These are phyloP conservation scores for Trametes sp. DNA, from an alignment of 1,284 basidiomycete species.

Conservation along the genomic window DNA sequence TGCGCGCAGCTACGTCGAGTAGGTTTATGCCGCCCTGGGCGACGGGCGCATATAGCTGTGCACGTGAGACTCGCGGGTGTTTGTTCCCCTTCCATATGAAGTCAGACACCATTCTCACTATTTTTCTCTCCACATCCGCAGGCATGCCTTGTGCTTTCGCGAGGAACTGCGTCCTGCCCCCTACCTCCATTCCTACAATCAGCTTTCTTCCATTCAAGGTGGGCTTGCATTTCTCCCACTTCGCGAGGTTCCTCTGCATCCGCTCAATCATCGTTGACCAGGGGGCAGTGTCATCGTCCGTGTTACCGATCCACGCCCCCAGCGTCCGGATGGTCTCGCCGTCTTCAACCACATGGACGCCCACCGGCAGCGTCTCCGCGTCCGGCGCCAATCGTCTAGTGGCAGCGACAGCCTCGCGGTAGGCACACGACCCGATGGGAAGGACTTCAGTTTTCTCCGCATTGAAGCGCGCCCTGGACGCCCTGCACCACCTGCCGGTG, in stretches of 20 bases:
- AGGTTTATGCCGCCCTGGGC: no score
- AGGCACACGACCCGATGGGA: neutral
- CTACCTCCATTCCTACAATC: neutral
- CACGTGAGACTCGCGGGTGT: no score
- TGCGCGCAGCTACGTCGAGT: no score
- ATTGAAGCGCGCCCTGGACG: conserved; percentile 6
- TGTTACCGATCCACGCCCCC: neutral
- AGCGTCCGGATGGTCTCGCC: neutral
- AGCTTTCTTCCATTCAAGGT: neutral
- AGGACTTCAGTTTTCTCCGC: conserved; percentile 2
- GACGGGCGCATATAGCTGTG: no score
- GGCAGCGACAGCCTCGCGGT: neutral
- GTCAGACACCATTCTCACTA: neutral
- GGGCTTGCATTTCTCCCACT: neutral
- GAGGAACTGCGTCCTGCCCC: neutral
- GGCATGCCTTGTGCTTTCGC: neutral
- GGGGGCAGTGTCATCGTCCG: neutral
- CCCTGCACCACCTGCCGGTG: neutral
- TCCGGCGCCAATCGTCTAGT: neutral
- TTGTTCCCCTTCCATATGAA: neutral
- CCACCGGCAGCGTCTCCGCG: neutral
- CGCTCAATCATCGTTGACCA: neutral
- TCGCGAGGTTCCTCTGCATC: conserved; percentile 25
- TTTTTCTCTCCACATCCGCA: neutral
- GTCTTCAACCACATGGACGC: neutral